Evolutionary conservation across 2,329 filamentous ascomycete genomes (phyloP).

Genomic region (Grosmannia serpens): DNA sequence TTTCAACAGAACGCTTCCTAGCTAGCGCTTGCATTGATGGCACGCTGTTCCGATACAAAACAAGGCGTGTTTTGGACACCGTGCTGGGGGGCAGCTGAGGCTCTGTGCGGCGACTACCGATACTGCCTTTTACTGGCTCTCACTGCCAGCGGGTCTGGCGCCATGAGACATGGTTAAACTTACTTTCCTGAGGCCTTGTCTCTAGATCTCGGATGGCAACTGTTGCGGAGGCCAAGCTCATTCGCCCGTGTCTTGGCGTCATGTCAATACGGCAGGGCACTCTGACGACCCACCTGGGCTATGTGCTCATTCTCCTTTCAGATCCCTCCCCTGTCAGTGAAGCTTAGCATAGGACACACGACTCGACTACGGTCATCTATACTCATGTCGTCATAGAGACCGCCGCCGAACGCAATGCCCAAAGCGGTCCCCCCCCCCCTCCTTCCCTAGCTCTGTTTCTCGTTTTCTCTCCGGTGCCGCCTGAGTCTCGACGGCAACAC

Average conservation of each 20-base stretch:
- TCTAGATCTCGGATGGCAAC: background rate
- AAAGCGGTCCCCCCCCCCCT: background rate
- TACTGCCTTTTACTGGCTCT: background rate
- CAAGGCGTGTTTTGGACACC: slow-evolving; percentile 7
- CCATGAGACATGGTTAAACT: background rate
- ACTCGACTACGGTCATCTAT: background rate
- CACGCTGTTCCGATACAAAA: slow-evolving; percentile 9
- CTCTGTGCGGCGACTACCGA: slow-evolving; percentile 7
- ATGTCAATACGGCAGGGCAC: background rate
- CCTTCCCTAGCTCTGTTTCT: background rate
- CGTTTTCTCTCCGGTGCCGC: background rate
- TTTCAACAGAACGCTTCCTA: background rate
- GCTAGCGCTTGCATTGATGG: slow-evolving; percentile 5
- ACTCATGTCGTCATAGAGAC: no score
- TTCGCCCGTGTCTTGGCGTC: background rate
- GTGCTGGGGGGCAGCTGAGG: background rate
- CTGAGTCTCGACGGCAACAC: slow-evolving; percentile 1
- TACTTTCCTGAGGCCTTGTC: background rate
- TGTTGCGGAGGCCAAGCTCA: background rate
- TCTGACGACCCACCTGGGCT: background rate
- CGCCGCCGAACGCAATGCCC: background rate
- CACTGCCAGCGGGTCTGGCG: background rate
- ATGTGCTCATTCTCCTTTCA: background rate
- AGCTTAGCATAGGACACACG: background rate
- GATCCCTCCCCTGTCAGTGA: background rate